Evolutionary conservation across 2,329 filamentous ascomycete genomes (phyloP), one percentile per base, ranked within the genome.

Genomic region (Penicillium paneum): DNA sequence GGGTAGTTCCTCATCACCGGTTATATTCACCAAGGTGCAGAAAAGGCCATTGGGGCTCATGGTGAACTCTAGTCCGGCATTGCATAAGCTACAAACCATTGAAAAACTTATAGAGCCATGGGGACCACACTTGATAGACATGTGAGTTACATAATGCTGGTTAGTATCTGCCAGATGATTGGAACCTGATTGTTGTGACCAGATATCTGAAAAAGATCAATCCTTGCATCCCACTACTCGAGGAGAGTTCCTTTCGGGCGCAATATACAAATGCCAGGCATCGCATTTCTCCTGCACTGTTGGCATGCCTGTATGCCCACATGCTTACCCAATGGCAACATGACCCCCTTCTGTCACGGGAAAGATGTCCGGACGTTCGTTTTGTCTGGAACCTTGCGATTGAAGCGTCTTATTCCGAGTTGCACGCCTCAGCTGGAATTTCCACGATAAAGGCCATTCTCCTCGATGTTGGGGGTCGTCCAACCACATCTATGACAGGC

Each of bases 351-450:
- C 51, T 78, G 3, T 65, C 63, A 0, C 56, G 58, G 0, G 70
- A 74, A 28, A 72, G 75, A 8, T 65, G 71, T 17, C 81, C 81
- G 0, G 81, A 84, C 58, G 71, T 73, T 19, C 76, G 79, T 8
- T 85, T 81, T 59, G 76, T 82, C 21, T 85, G 82, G 82, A 84
- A 83, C 39, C 75, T 81, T 19, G 80, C 81, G 2, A 79, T 75
- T 17, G 79, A 81, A 54, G 80, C 81, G 0, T 68, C 83, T 0
- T 79, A 81, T 56, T 82, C 79, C 0, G 81, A 84, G 40, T 71
- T 83, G 1, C 74, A 80, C 21, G 66, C 81, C 2, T 79, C 78
- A 0, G 81, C 81, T 0, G 79, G 81, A 0, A 76, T 83, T 43
- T 79, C 81, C 0, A 81, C 80, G 0, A 74, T 85, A 8, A 73